These are phyloP conservation scores for Iris pallida DNA, from an alignment of 116 monocot species.

Conservation along the genomic window DNA sequence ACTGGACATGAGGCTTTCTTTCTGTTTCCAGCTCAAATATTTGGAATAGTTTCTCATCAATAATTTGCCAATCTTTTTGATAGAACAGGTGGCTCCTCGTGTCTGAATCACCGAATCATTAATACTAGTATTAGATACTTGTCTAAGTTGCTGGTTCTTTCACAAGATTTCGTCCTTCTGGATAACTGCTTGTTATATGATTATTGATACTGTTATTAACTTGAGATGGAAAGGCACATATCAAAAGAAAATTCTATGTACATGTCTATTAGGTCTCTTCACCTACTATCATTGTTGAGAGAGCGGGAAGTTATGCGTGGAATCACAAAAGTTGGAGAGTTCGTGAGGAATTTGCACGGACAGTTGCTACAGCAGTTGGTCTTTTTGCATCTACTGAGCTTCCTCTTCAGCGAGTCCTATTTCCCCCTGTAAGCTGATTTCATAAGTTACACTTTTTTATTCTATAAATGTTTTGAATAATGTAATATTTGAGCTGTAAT, in stretches of 20 bases:
- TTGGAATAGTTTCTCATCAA: no score
- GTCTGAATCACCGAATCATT: no score
- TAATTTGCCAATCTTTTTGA: no score
- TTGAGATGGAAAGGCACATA: neutral
- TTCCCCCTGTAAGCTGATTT: constrained; percentile 63
- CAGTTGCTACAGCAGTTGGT: constrained; percentile 77
- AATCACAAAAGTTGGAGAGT: constrained; percentile 93
- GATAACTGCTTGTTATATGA: neutral
- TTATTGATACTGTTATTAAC: neutral
- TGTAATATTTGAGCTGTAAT: neutral
- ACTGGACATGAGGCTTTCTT: no score
- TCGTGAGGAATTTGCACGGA: constrained; percentile 90
- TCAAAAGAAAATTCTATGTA: neutral
- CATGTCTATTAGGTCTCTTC: constrained; percentile 68
- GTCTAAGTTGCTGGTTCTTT: no score
- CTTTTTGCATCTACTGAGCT: constrained; percentile 96
- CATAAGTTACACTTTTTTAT: neutral
- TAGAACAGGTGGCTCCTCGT: no score
- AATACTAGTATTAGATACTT: no score
- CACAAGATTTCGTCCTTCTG: neutral
- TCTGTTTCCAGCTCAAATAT: no score
- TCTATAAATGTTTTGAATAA: neutral
- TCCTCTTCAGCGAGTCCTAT: constrained; percentile 75
- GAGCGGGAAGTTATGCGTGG: constrained; percentile 96
- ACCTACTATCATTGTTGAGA: constrained; percentile 96